Evolutionary conservation across 495 filamentous ascomycete genomes (phyloP).

Genomic region (Penicillium lividum): DNA sequence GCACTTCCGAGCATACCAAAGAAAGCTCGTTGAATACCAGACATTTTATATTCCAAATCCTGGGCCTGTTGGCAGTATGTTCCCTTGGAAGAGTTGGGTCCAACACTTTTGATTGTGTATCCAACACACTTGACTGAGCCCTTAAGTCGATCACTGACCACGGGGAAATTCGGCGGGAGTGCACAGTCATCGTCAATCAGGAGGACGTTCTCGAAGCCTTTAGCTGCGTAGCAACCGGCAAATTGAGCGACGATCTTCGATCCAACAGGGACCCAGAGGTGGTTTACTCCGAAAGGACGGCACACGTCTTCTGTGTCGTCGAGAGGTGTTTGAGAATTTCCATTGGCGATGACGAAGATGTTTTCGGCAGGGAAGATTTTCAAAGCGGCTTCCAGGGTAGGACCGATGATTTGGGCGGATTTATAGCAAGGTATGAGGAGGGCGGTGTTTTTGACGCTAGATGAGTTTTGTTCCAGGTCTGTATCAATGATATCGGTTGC

Average conservation of each 20-base stretch:
- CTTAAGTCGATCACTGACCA: constrained; percentile 42
- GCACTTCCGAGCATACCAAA: constrained; percentile 43
- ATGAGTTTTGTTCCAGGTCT: constrained; percentile 19
- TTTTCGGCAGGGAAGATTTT: constrained; percentile 46
- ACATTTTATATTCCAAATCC: constrained; percentile 50
- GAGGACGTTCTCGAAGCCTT: constrained; percentile 42
- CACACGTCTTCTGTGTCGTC: constrained; percentile 50
- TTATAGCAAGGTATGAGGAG: constrained; percentile 52
- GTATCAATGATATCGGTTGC: not conserved
- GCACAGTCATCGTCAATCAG: constrained; percentile 52
- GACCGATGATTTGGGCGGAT: constrained; percentile 42
- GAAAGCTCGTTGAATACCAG: constrained; percentile 40
- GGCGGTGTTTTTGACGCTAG: constrained; percentile 35
- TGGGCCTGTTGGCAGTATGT: constrained; percentile 48
- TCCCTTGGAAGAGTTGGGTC: constrained; percentile 29
- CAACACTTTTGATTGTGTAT: constrained; percentile 48
- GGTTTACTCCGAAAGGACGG: constrained; percentile 41
- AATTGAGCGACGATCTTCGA: constrained; percentile 50
- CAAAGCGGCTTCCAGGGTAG: constrained; percentile 45
- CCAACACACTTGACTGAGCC: constrained; percentile 40
- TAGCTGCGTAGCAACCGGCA: constrained; percentile 45
- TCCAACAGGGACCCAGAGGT: constrained; percentile 41
- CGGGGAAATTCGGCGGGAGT: constrained; percentile 44
- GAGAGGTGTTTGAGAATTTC: constrained; percentile 39
- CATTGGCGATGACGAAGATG: constrained; percentile 50